phyloP scores from a whole-genome alignment of 148 eudicot species.

The Beta vulgaris region DNA sequence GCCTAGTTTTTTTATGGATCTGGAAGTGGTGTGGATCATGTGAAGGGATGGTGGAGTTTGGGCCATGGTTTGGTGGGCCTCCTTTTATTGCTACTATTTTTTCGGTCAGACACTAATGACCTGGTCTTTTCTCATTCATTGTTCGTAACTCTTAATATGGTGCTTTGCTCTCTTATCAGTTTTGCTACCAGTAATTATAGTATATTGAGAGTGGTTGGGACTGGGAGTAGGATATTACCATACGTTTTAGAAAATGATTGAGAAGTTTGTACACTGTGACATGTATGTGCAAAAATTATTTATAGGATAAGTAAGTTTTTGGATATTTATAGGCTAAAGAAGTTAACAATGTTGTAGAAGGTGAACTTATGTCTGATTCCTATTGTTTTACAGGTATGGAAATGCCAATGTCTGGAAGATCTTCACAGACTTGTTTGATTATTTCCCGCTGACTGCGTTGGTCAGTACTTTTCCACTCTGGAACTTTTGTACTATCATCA shows the following conservation, averaged over 20 bases:
- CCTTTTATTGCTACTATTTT: not conserved
- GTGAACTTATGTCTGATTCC: not conserved
- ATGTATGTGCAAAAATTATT: not conserved
- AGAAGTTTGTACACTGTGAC: not conserved
- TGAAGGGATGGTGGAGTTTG: not conserved
- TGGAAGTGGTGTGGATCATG: not conserved
- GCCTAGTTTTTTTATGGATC: not conserved
- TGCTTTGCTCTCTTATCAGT: not conserved
- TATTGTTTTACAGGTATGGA: constrained; percentile 70
- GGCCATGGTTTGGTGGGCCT: not conserved
- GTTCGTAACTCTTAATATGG: not conserved
- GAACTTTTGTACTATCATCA: not conserved
- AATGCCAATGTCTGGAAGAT: constrained; percentile 99
- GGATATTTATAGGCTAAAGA: too few relatives aligned
- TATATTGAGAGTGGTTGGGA: not conserved
- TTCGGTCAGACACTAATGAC: not conserved
- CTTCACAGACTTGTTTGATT: constrained; percentile 96
- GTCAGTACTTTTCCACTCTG: constrained; percentile 42
- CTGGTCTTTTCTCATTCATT: not conserved
- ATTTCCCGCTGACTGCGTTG: constrained; percentile 96
- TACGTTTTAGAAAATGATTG: too few relatives aligned
- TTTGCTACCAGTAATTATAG: not conserved
- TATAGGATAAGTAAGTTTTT: not conserved
- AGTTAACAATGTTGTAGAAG: not conserved
- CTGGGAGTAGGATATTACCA: not conserved